Base-by-base conservation (phyloP, 345 rosid genomes). In the Kernera saxatilis region DNA sequence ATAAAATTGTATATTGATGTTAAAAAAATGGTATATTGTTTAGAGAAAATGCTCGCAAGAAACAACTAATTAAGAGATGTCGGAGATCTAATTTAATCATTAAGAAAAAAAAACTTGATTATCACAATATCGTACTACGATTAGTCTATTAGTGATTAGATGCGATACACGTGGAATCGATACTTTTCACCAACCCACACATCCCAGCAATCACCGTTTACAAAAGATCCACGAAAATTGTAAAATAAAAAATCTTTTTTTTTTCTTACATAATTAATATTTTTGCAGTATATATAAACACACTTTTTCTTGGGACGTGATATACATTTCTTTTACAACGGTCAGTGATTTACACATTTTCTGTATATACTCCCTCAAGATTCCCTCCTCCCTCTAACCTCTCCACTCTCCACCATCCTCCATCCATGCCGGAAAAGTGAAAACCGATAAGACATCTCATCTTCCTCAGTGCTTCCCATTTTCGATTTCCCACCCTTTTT, bases 171-270 rank as follows among this genome's bases (percentile, higher is more conserved):
- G 72, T 73, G 60, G 59, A 73, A 57, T 73, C 8, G 2, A 45
- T 35, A 21, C 72, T 65, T 73, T 73, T 73, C 77, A 73, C 77
- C 72, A 66, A 73, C 77, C 72, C 12, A n/a, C n/a, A n/a, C 77
- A 73, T 33, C 32, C 29, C 2, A 8, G n/a, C 53, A 21, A 40
- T 18, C 68, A 64, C 44, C 43, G 19, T 46, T 46, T 46, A 18
- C 68, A 33, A 37, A 60, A 66, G 60, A 53, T 64, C 77, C 77
- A 72, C 70, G 32, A 53, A 15, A 30, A 8, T 19, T 41, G 17
- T 26, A 0, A 14, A 21, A 15, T 19, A 56, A 5, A 32, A 32
- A 2, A 40, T 4, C 26, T 0, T 3, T 32, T 15, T 15, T 53
- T 18, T 26, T 1, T n/a, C n/a, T 27, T 22, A 36, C 5, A 35